These are phyloP conservation scores for Nemania sp. DNA, from an alignment of 2,329 filamentous ascomycete genomes.

Conservation along the genomic window DNA sequence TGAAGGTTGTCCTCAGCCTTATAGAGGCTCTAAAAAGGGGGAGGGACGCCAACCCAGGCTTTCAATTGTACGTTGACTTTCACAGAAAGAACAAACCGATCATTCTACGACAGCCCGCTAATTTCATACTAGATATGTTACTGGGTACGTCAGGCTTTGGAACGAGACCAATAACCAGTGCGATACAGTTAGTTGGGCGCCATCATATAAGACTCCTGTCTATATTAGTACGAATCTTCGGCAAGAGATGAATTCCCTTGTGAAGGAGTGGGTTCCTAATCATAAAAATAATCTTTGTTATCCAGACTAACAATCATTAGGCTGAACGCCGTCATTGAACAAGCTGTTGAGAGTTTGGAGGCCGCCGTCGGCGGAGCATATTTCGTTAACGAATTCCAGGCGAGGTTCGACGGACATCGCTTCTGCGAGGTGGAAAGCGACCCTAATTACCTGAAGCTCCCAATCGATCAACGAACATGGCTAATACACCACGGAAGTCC, in stretches of 20 bases:
- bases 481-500: background rate
- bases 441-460: background rate
- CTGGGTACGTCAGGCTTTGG: background rate
- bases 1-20: background rate
- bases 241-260: background rate
- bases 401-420: background rate
- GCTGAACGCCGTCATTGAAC: background rate
- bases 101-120: background rate
- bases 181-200: background rate
- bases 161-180: background rate
- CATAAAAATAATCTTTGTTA: background rate
- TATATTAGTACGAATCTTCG: background rate
- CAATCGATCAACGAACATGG: conserved; percentile 2
- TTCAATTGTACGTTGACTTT: conserved; percentile 1
- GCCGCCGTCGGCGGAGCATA: background rate
- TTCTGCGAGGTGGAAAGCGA: conserved; percentile 2
- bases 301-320: background rate
- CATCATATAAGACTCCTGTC: background rate
- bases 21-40: background rate
- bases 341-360: background rate
- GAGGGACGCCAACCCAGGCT: background rate
- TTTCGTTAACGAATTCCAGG: background rate
- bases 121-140: conserved; percentile 5
- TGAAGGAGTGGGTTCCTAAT: background rate
- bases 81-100: background rate